Base-by-base conservation (phyloP, 2,329 filamentous ascomycete genomes). In the Apiospora rasikravindrae region DNA sequence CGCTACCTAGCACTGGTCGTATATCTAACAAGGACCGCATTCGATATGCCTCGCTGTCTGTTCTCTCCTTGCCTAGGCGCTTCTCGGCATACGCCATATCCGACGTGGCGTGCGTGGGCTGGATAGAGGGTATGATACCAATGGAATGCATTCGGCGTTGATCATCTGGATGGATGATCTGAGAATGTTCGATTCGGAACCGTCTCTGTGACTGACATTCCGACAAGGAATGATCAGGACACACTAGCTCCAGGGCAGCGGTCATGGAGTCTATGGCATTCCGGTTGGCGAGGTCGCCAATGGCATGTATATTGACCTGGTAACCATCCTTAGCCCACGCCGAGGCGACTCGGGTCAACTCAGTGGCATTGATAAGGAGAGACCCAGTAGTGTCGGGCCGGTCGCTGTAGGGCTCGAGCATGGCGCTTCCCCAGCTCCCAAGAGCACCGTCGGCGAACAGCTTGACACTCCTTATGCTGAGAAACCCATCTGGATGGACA, bases 291-390 rank as follows among this genome's bases (percentile, higher is more conserved):
- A 89, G 84, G 79, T 94, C 92, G 11, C 92, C 92, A 72, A 93
- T 93, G 67, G 91, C 91, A 79, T 93, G 92, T 73, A 93, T 91
- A 77, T 92, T 92, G 71, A 93, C 90, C 78, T 93, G 91, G 76
- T 87, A 93, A 16, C 89, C 90, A 47, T 84, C 85, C 2, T 81
- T 81, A 22, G 90, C 87, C 91, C 91, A 94, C 40, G 87, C 80
- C 14, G 81, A 82, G 2, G 90, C 84, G 13, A 92, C 82, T 7
- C 82, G 78, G 0, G 85, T 86, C 70, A 93, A 83, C 4, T 87
- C 85, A 0, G 87, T 88, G n/a, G 88, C 86, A 77, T 92, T 91
- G 70, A 93, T 88, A 44, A 93, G 86, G 69, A 93, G 88, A 0
- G 90, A 92, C 16, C 92, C 92, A 0, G 86, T 88, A 0, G 87